These are phyloP conservation scores for Claviceps spartinae DNA, from an alignment of 2,329 filamentous ascomycete species.

Conservation along the genomic window DNA sequence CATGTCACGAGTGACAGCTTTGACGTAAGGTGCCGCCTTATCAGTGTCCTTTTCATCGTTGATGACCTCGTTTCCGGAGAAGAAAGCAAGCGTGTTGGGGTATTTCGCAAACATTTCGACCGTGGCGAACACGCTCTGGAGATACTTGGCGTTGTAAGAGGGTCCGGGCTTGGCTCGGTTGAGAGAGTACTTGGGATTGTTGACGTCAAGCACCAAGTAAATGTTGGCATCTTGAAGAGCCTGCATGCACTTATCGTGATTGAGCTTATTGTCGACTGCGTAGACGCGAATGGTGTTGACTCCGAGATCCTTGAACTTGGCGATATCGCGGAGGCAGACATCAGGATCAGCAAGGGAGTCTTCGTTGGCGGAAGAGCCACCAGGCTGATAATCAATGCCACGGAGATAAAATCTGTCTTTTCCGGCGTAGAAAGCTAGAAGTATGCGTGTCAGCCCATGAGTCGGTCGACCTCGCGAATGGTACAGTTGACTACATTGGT, in stretches of 20 bases:
- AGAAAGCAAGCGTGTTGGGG: slow-evolving; percentile 76
- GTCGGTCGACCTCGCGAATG: background rate
- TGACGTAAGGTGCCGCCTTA: slow-evolving; percentile 56
- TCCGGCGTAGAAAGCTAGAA: slow-evolving; percentile 40
- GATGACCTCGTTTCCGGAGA: slow-evolving; percentile 71
- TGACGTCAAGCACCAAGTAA: slow-evolving; percentile 85
- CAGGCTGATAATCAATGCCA: slow-evolving; percentile 51
- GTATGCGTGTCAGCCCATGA: slow-evolving; percentile 1
- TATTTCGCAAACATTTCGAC: slow-evolving; percentile 75
- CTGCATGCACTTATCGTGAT: slow-evolving; percentile 79
- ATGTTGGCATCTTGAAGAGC: slow-evolving; percentile 71
- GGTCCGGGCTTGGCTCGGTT: slow-evolving; percentile 62
- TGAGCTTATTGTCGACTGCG: slow-evolving; percentile 71
- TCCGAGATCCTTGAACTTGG: slow-evolving; percentile 70
- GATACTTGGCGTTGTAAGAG: slow-evolving; percentile 80
- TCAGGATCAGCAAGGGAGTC: slow-evolving; percentile 64
- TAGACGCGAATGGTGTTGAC: slow-evolving; percentile 90
- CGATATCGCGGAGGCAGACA: slow-evolving; percentile 66
- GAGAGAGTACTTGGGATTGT: slow-evolving; percentile 78
- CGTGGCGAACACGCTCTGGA: slow-evolving; percentile 75
- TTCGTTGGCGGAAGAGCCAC: slow-evolving; percentile 37
- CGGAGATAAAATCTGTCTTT: slow-evolving; percentile 44
- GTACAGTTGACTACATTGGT: background rate
- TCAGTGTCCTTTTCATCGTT: slow-evolving; percentile 53
- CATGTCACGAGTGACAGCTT: slow-evolving; percentile 67